phyloP scores from a whole-genome alignment of 495 filamentous ascomycete genomes.

The Hypoxylon perforatum region DNA sequence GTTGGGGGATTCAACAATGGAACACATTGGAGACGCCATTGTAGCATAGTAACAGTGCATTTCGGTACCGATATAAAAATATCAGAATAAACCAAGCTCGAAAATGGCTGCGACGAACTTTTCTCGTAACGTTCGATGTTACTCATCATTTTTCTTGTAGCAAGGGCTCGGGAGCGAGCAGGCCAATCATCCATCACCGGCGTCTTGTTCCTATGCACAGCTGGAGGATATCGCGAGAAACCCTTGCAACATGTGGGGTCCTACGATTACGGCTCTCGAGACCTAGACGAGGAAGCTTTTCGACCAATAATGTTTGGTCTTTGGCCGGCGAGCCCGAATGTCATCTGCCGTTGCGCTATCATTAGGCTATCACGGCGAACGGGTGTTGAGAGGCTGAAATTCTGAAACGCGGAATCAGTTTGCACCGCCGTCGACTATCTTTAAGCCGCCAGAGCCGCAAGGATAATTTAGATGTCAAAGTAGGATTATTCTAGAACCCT shows the following conservation, averaged over 20 bases:
- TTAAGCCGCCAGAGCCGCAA: neutral
- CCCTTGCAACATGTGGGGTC: conserved; percentile 1
- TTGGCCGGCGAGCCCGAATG: conserved; percentile 15
- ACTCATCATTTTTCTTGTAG: neutral
- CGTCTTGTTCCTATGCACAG: no score
- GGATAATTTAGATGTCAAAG: neutral
- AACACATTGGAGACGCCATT: neutral
- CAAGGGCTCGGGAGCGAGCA: conserved; percentile 1
- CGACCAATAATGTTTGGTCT: conserved; percentile 10
- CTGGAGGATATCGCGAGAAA: neutral
- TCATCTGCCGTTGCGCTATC: neutral
- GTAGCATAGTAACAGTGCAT: no score
- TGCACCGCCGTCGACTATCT: neutral
- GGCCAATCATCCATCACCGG: conserved; percentile 14
- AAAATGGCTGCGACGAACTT: neutral
- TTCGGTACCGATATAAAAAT: no score
- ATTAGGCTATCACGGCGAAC: conserved; percentile 1
- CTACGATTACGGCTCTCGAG: neutral
- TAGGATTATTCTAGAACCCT: neutral
- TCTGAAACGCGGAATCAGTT: neutral
- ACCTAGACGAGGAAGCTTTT: neutral
- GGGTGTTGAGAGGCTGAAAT: neutral
- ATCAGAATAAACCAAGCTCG: neutral
- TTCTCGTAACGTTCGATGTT: neutral
- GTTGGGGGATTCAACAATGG: neutral